Evolutionary conservation across 805 yeast species (phyloP), one percentile per base, ranked within the genome.

Genomic region (Saccharomycopsis sp.): DNA sequence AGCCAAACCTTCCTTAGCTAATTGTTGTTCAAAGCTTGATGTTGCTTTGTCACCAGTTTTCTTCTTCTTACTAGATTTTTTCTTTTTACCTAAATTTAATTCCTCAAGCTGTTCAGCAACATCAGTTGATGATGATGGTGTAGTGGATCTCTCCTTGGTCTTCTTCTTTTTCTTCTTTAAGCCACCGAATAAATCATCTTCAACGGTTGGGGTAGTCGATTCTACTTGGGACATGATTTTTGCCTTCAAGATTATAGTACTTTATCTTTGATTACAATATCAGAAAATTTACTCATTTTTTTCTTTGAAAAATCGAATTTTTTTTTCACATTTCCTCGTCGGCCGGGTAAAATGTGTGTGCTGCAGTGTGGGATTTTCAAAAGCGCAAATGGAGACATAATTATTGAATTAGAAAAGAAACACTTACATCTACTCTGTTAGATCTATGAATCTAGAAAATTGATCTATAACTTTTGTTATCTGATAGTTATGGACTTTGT

Each of bases 81-180:
- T 67, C 71, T 17, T 61, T 59, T 14, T 47, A 54, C 41, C 64
- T 68, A 35, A 43, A 16, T 35, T 41, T 19, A 49, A 40, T 9
- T 38, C 44, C 21, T 46, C 52, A 8, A 46, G 4, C 4, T 32
- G 45, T 4, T 66, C 74, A 13, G 28, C 38, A 9, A 24, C 39
- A 13, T 33, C 40, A n/a, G 16, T 21, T 3, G 51, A 53, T 17
- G 60, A 59, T 50, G 59, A 61, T 17, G 63, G 53, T 48, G 67
- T 34, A 7, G 22, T 36, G 23, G 27, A 23, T 24, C 34, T 34
- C 4, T 36, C 69, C 48, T 66, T 63, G 52, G 78, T 67, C 65
- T 85, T 75, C 83, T 85, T 85, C 76, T 87, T 79, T 74, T 86
- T 85, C 68, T 85, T 85, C 65, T 84, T 85, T 60, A 87, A 68